Evolutionary conservation across 1,284 basidiomycete genomes (phyloP), one percentile per base, ranked within the genome.

Genomic region (Ustilago trichophora): DNA sequence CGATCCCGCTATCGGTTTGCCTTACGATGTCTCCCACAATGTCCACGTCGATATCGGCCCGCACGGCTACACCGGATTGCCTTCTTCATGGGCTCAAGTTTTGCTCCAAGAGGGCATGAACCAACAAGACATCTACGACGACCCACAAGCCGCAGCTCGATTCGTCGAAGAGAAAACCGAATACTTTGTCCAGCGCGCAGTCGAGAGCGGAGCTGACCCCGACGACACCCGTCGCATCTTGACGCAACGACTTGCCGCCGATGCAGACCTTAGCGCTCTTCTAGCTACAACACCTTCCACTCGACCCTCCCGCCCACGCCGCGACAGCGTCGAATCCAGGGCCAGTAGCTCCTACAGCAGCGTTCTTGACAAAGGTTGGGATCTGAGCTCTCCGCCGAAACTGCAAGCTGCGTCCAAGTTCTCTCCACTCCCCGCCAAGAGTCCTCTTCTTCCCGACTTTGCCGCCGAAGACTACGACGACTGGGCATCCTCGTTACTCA

Each of bases 41-140:
- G 74, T 76, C 4, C 74, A 76, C 45, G 74, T 76, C 32, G 72
- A 76, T 24, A 40, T 76, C 19, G 72, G 72, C 18, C 74, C 74
- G 21, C 57, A 69, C 16, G 74, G 74, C 26, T 74, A 72, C 35
- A 74, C 72, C 1, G 74, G 74, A 3, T 34, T 76, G 16, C 74
- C 74, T 6, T 42, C 44, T 9, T 72, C 69, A 2, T 76, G 74
- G 74, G 74, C 74, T 0, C 54, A 71, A 26, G 47, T 68, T 4
- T 33, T 75, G 15, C 50, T 55, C 7, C 55, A 60, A 26, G 49
- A 66, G 31, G 69, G 65, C 32, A 64, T 74, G 34, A 48, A 47
- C 41, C 38, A 57, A 2, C 52, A 68, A 12, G 38, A 46, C 24
- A 31, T 72, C 16, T 25, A 51, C 18, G 43, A 55, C 9, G 47